phyloP scores from a whole-genome alignment of 2,329 filamentous ascomycete genomes.

The Lachnellula suecica region DNA sequence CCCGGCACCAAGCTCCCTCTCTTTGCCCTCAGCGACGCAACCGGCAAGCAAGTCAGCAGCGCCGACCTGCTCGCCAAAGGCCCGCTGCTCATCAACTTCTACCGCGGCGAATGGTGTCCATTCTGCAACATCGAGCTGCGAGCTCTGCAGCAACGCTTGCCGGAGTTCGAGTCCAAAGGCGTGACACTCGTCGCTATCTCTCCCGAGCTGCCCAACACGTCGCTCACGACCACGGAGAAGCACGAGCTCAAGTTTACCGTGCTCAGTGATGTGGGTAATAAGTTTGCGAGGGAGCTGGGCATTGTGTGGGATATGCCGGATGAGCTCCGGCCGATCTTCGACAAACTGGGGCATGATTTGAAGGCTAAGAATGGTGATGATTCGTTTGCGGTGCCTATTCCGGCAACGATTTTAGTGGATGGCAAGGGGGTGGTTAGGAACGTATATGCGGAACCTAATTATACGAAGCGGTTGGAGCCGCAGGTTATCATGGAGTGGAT shows the following conservation, averaged over 20 bases:
- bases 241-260: constrained; percentile 40
- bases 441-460: constrained; percentile 37
- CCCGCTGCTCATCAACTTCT: constrained; percentile 43
- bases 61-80: constrained; percentile 32
- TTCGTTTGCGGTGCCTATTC: constrained; percentile 37
- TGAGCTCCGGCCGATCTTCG: constrained; percentile 28
- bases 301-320: constrained; percentile 36
- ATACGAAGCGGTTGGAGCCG: constrained; percentile 38
- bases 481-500: constrained; percentile 35
- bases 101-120: constrained; percentile 47
- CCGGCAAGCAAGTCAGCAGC: constrained; percentile 34
- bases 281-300: constrained; percentile 36
- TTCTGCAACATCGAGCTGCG: constrained; percentile 43
- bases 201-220: constrained; percentile 40
- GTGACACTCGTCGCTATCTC: constrained; percentile 43
- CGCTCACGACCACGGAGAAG: constrained; percentile 40
- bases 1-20: constrained; percentile 35
- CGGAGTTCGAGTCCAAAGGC: constrained; percentile 36
- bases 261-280: constrained; percentile 39
- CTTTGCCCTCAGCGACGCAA: constrained; percentile 37
- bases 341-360: constrained; percentile 33
- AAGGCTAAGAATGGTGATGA: constrained; percentile 37
- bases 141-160: constrained; percentile 36
- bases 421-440: constrained; percentile 36
- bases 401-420: constrained; percentile 40